These are phyloP conservation scores for Fusarium floridanum DNA, from an alignment of 2,329 filamentous ascomycete species.

Conservation along the genomic window DNA sequence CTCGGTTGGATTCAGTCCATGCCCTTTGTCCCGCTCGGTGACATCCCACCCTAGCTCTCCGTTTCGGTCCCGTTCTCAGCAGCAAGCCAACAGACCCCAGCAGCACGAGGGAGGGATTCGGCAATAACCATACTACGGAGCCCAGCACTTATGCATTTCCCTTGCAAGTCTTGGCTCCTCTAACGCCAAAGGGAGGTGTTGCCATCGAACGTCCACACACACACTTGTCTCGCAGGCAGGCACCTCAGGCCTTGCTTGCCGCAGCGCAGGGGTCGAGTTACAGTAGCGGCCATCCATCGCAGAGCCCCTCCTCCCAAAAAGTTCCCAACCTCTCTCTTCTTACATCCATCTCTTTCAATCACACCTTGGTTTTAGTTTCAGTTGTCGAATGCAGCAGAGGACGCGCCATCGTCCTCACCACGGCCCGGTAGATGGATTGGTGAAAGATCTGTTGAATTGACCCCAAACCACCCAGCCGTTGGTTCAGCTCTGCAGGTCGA, in stretches of 20 bases:
- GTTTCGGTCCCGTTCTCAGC: not conserved
- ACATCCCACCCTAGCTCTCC: slow-evolving; percentile 19
- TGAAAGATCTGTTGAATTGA: slow-evolving; percentile 36
- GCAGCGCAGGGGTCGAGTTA: slow-evolving; percentile 32
- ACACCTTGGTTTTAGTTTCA: slow-evolving; percentile 30
- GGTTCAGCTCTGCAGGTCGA: slow-evolving; percentile 2
- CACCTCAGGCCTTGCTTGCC: slow-evolving; percentile 15
- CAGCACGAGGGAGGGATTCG: slow-evolving; percentile 17
- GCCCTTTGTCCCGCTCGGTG: slow-evolving; percentile 29
- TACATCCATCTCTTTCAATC: slow-evolving; percentile 22
- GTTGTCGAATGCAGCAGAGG: slow-evolving; percentile 25
- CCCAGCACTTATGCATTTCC: not conserved
- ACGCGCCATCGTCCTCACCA: slow-evolving; percentile 30
- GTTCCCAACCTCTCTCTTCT: slow-evolving; percentile 37
- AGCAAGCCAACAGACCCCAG: slow-evolving; percentile 15
- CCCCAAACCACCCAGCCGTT: not conserved
- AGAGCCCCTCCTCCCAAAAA: slow-evolving; percentile 38
- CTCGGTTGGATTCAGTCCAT: not conserved
- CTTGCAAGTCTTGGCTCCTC: slow-evolving; percentile 9
- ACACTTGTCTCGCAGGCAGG: not conserved
- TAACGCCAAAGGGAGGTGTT: slow-evolving; percentile 25
- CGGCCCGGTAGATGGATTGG: slow-evolving; percentile 35
- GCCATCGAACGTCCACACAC: slow-evolving; percentile 14
- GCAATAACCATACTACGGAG: slow-evolving; percentile 23
- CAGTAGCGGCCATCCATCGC: slow-evolving; percentile 16